Conservation (phyloP, 352 stramenopile genomes). For the Pythium pyrilobum region DNA sequence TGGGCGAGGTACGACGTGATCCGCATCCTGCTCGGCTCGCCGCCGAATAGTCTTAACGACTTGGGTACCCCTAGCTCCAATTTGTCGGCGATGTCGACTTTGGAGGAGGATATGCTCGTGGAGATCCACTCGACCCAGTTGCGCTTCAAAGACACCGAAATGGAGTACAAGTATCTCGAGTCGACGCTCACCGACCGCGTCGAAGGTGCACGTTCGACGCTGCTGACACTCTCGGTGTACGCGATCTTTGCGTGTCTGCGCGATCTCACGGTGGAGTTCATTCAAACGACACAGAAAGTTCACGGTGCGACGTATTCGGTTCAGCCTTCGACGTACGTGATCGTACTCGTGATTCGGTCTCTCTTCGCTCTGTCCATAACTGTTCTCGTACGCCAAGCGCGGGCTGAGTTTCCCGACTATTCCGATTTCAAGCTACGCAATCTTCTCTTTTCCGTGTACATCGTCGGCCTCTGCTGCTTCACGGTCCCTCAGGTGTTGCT, state of each 20-base stretch:
- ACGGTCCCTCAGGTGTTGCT: conserved; percentile 40
- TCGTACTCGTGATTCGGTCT: conserved; percentile 34
- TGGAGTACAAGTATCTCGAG: conserved; percentile 75
- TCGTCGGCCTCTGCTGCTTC: conserved; percentile 50
- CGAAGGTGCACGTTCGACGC: conserved; percentile 52
- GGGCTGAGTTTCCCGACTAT: conserved; percentile 48
- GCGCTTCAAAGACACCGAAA: conserved; percentile 59
- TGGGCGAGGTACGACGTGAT: conserved; percentile 61
- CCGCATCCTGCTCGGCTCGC: conserved; percentile 45
- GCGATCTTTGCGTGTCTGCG: conserved; percentile 61
- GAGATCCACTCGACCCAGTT: conserved; percentile 60
- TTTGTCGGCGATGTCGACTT: conserved; percentile 25
- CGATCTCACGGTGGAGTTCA: conserved; percentile 47
- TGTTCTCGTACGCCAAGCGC: conserved; percentile 28
- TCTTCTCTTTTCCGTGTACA: conserved; percentile 51
- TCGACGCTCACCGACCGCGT: conserved; percentile 54
- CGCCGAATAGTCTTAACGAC: conserved; percentile 29
- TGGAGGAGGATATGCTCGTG: conserved; percentile 59
- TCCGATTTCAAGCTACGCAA: conserved; percentile 59
- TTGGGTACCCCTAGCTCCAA: conserved; percentile 28
- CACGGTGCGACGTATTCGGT: conserved; percentile 16
- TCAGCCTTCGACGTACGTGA: conserved; percentile 33
- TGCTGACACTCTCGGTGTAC: conserved; percentile 53
- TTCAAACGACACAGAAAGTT: conserved; percentile 22
- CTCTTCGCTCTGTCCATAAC: conserved; percentile 25